phyloP scores from a whole-genome alignment of 352 stramenopile species.

The Globisporangium cystogenes region DNA sequence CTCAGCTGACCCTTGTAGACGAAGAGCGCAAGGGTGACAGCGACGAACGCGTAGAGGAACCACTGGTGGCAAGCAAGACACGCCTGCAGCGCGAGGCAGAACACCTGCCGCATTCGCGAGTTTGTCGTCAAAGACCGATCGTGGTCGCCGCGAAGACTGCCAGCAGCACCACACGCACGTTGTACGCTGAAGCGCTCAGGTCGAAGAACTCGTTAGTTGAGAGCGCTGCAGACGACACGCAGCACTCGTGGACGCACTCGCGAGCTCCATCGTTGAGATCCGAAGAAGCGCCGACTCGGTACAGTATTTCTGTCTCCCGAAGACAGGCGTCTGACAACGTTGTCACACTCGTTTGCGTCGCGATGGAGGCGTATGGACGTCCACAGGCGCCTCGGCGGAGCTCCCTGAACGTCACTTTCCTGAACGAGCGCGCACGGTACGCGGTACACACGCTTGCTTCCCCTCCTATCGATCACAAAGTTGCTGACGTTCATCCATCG shows the following conservation, averaged over 20 bases:
- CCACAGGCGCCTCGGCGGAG: conserved; percentile 20
- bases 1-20: conserved; percentile 57
- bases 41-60: conserved; percentile 62
- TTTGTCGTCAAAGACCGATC: background rate
- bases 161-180: background rate
- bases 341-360: too few relatives aligned
- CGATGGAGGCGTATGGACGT: conserved; percentile 44
- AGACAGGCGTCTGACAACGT: too few relatives aligned
- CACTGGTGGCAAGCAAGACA: conserved; percentile 64
- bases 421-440: conserved; percentile 34
- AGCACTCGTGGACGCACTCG: conserved; percentile 2
- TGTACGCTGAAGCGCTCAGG: background rate
- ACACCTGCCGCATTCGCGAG: background rate
- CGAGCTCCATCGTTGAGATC: background rate
- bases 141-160: background rate
- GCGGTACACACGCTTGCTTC: background rate
- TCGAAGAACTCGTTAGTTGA: too few relatives aligned
- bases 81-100: conserved; percentile 56
- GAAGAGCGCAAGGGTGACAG: conserved; percentile 41
- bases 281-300: background rate
- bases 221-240: background rate
- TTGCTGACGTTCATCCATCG: background rate
- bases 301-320: background rate
- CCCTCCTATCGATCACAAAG: background rate
- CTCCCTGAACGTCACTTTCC: conserved; percentile 25